phyloP scores from a whole-genome alignment of 1,284 basidiomycete genomes.

The Schizophyllum commune region DNA sequence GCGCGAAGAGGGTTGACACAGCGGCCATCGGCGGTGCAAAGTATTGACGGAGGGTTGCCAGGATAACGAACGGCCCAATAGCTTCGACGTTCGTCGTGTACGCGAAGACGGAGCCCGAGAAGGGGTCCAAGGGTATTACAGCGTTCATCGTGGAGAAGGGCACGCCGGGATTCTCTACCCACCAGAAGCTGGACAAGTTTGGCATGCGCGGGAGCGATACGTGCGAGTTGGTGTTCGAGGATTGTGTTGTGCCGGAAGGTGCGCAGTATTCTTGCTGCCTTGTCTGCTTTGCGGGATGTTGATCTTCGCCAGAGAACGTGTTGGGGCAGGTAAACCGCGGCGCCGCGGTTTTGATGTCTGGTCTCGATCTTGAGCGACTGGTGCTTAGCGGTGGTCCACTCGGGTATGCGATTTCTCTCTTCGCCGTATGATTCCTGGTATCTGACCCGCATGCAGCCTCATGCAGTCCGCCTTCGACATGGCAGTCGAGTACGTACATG shows the following conservation, averaged over 20 bases:
- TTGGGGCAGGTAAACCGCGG: constrained; percentile 78
- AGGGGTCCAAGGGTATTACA: constrained; percentile 84
- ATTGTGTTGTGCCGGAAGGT: constrained; percentile 84
- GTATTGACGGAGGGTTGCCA: constrained; percentile 20
- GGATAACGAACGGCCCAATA: constrained; percentile 93
- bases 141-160: constrained; percentile 85
- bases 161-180: constrained; percentile 81
- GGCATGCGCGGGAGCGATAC: constrained; percentile 96
- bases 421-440: constrained; percentile 8
- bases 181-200: constrained; percentile 90
- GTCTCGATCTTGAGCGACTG: constrained; percentile 86
- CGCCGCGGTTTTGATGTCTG: constrained; percentile 88
- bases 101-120: constrained; percentile 79
- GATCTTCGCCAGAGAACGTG: constrained; percentile 58
- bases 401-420: constrained; percentile 22
- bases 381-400: constrained; percentile 83
- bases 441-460: constrained; percentile 51
- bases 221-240: constrained; percentile 89
- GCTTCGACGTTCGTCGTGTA: constrained; percentile 91
- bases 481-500: constrained; percentile 84
- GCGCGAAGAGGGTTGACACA: too few relatives aligned
- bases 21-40: too few relatives aligned
- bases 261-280: constrained; percentile 9
- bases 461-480: constrained; percentile 95
- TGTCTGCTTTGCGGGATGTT: constrained; percentile 1